Base-by-base conservation (phyloP, 768 basidiomycete species). In the Leucocoprinus sp. region DNA sequence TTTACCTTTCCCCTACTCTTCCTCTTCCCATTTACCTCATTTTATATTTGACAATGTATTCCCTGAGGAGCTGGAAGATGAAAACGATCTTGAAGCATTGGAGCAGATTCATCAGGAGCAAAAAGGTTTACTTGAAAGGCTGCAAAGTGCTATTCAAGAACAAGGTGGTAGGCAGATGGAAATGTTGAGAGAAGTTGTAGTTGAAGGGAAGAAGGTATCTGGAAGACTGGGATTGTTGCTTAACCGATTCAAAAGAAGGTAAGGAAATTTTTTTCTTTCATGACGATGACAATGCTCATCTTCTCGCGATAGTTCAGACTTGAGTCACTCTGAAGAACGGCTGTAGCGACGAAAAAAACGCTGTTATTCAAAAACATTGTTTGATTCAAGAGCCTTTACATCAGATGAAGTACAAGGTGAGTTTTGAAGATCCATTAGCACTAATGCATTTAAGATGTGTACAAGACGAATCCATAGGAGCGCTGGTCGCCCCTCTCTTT, bases 11-110 rank as follows among this genome's bases (percentile, higher is more conserved):
- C n/a, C n/a, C n/a, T n/a, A n/a, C n/a, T n/a, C n/a, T n/a, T n/a
- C 46, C 46, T 17, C 18, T 48, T 12, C 46, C 46, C 11, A n/a
- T n/a, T n/a, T n/a, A n/a, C n/a, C n/a, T n/a, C n/a, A n/a, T n/a
- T 41, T 33, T 12, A 23, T 48, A 8, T 12, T 48, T 2, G 46
- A 48, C 21, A 42, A 24, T 12, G 33, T 42, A n/a, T 37, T 48
- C 33, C 40, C 41, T 9, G 46, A 48, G 26, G 46, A 48, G 17
- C 46, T 26, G 2, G 46, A 48, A 28, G 46, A 48, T 4, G 46
- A 48, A 12, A 18, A 14, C 3, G 46, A 48, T 8, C 8, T 48
- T 8, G 46, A 37, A 5, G 33, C 40, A 14, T 41, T 48, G 46
- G 46, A 48, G 18, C 46, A 48, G 33, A 48, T 48, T 15, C 42